These are phyloP conservation scores for Phytophthora macrochlamydospora DNA, from an alignment of 352 stramenopile species.

Conservation along the genomic window DNA sequence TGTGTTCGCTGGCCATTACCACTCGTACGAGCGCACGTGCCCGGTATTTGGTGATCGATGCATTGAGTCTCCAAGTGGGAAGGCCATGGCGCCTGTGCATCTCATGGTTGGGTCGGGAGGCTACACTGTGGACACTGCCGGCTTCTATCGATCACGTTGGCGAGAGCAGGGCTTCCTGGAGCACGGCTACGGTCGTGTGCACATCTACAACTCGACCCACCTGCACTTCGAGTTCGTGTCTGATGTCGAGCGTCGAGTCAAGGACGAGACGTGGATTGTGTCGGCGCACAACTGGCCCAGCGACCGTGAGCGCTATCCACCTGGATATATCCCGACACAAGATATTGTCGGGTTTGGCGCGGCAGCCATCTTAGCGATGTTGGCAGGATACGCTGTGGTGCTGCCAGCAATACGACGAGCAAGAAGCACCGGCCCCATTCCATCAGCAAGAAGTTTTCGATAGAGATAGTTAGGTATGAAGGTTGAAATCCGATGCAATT, in stretches of 20 bases:
- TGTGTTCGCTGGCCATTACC: slow-evolving; percentile 62
- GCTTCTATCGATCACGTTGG: slow-evolving; percentile 35
- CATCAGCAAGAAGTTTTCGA: slow-evolving; percentile 21
- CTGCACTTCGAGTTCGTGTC: slow-evolving; percentile 52
- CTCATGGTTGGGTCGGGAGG: slow-evolving; percentile 59
- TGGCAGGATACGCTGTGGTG: slow-evolving; percentile 20
- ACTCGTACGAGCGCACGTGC: slow-evolving; percentile 65
- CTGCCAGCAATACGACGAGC: slow-evolving; percentile 33
- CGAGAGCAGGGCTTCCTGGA: slow-evolving; percentile 37
- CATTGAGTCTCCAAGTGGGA: slow-evolving; percentile 11
- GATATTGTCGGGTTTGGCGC: slow-evolving; percentile 22
- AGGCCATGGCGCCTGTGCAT: slow-evolving; percentile 41
- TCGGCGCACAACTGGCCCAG: slow-evolving; percentile 47
- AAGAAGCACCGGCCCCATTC: slow-evolving; percentile 13
- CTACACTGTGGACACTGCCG: slow-evolving; percentile 35
- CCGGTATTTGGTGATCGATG: slow-evolving; percentile 44
- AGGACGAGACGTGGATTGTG: slow-evolving; percentile 39
- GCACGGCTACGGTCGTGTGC: slow-evolving; percentile 52
- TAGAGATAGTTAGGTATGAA: slow-evolving; percentile 5
- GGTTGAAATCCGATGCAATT: not conserved
- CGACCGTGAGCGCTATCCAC: slow-evolving; percentile 35
- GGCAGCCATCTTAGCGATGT: slow-evolving; percentile 21
- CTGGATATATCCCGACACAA: slow-evolving; percentile 30
- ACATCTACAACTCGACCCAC: slow-evolving; percentile 53
- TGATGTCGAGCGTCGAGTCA: slow-evolving; percentile 27